Percentiles rank a stretch among this genome's conserved stretches.
Evolutionary conservation across 768 basidiomycete species (phyloP).

Genomic region (Xanthoconium stramineum): DNA sequence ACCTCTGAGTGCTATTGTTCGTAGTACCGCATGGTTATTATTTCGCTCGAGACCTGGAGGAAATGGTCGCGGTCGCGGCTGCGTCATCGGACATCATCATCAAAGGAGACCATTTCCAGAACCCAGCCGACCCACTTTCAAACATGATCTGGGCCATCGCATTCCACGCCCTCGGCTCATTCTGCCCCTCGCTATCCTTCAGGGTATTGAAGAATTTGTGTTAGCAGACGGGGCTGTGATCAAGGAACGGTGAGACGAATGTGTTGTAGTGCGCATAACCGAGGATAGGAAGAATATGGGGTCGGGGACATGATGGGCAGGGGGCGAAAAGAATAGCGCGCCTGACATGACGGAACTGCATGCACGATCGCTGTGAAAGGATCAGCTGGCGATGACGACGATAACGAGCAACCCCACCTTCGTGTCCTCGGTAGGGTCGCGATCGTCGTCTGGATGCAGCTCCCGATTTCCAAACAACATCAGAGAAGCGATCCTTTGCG

Average conservation of each 20-base stretch:
- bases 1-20: slow-evolving; percentile 94
- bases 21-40: slow-evolving; percentile 76
- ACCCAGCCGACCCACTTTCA: too few species aligned
- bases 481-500: slow-evolving; percentile 89
- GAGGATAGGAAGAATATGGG: slow-evolving; percentile 45
- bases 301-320: slow-evolving; percentile 49
- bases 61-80: too few species aligned
- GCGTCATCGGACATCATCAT: too few species aligned
- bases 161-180: too few species aligned
- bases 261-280: too few species aligned
- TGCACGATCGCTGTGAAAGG: slow-evolving; percentile 76
- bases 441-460: slow-evolving; percentile 52
- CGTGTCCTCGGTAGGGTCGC: slow-evolving; percentile 63
- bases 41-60: too few species aligned
- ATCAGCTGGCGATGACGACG: background rate
- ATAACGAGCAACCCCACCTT: slow-evolving; percentile 55
- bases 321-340: slow-evolving; percentile 76
- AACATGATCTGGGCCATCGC: too few species aligned
- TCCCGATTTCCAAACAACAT: slow-evolving; percentile 97
- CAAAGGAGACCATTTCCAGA: too few species aligned
- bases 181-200: too few species aligned
- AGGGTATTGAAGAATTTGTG: too few species aligned
- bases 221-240: too few species aligned
- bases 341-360: slow-evolving; percentile 88
- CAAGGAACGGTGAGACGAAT: too few species aligned